Base-by-base conservation (phyloP, 2,329 filamentous ascomycete genomes). In the Xylaria sp. region DNA sequence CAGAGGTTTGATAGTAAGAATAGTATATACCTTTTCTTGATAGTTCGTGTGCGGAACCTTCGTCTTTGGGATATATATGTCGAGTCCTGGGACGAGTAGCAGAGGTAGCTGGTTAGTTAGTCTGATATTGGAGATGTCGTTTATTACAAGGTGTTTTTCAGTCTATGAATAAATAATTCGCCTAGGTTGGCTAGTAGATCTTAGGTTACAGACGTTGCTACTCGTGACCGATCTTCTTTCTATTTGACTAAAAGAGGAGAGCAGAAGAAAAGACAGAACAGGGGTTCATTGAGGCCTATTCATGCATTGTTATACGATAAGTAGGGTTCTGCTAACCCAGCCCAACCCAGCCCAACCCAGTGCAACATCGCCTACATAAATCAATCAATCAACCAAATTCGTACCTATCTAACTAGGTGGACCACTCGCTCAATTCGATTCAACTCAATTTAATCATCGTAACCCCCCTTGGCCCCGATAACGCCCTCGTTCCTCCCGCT, bases 401-500 rank as follows among this genome's bases (percentile, higher is more conserved):
- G 2, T n/a, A n/a, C 48, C 39, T 30, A 45, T 30, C 23, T n/a
- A 32, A 1, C 0, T 28, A 13, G 12, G 4, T 28, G 8, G 3
- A 18, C 39, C 30, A 7, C 39, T 43, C 56, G 25, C 28, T 67
- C 69, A 79, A 13, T n/a, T n/a, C n/a, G n/a, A n/a, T 5, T 15
- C 8, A 9, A 36, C n/a, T 12, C 6, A 1, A 15, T 15, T 13
- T 36, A 39, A 2, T 80, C 78, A 30, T 77, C 73, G 50, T 78
- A 78, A 0, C 67, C 74, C n/a, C 67, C 67, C 78, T 87, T 87
- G 10, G 76, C 73, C 2, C 86, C 86, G 67, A 88, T 76, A 30
- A 88, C 80, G 34, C 86, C 85, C 65, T 84, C 80, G 53, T 62
- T 69, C 41, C 82, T 83, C 15, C 80, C 81, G 46, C 78, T 81